Evolutionary conservation across 192 early-diverging fungal species (phyloP).

Genomic region (Coemansia nantahalensis): DNA sequence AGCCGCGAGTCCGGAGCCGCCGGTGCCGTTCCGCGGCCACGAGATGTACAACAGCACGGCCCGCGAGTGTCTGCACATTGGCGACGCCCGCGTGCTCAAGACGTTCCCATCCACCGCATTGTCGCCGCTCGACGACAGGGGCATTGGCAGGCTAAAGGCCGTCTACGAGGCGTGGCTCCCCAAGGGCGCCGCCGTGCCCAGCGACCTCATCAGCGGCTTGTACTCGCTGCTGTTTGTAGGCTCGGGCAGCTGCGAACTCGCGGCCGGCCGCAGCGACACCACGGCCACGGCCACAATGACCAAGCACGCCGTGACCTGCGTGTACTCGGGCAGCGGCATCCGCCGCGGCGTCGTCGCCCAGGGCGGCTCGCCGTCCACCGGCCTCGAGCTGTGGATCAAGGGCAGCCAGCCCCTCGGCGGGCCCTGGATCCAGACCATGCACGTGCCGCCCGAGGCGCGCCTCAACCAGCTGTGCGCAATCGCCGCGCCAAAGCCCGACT

Average conservation of each 20-base stretch:
- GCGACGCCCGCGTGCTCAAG: slow-evolving; percentile 25
- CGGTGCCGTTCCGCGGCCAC: slow-evolving; percentile 21
- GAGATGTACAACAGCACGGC: slow-evolving; percentile 22
- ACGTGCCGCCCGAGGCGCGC: slow-evolving; percentile 31
- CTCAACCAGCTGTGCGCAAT: slow-evolving; percentile 44
- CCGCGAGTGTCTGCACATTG: slow-evolving; percentile 25
- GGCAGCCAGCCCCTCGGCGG: slow-evolving; percentile 37
- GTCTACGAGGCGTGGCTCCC: slow-evolving; percentile 46
- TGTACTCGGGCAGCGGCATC: slow-evolving; percentile 38
- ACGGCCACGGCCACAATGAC: background rate
- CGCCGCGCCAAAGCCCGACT: slow-evolving; percentile 35
- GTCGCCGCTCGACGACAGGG: slow-evolving; percentile 39
- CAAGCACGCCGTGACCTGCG: slow-evolving; percentile 37
- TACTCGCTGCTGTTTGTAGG: slow-evolving; percentile 25
- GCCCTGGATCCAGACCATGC: slow-evolving; percentile 47
- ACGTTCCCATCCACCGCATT: slow-evolving; percentile 33
- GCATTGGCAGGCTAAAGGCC: slow-evolving; percentile 38
- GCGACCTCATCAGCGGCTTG: slow-evolving; percentile 40
- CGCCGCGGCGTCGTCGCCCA: slow-evolving; percentile 11
- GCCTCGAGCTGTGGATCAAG: slow-evolving; percentile 49
- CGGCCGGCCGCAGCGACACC: slow-evolving; percentile 11
- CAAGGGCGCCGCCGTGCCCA: slow-evolving; percentile 13
- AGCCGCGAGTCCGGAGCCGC: slow-evolving; percentile 9
- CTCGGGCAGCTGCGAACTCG: slow-evolving; percentile 12
- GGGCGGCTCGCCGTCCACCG: slow-evolving; percentile 13